phyloP scores from a whole-genome alignment of 129 eudicot species.

The Cynara cardunculus region DNA sequence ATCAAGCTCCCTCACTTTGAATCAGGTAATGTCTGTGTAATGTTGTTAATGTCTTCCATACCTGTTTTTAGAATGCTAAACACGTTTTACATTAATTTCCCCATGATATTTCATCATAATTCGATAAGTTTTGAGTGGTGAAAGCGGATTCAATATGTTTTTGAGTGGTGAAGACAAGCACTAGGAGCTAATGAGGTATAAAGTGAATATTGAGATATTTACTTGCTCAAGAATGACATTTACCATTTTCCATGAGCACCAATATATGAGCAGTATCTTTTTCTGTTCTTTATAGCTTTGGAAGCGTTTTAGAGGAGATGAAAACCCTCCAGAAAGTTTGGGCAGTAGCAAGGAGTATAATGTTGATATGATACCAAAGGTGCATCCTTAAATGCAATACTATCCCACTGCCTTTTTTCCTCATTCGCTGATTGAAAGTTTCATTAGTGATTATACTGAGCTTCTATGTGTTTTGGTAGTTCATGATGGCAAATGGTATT shows the following conservation, averaged over 20 bases:
- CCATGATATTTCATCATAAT: neutral
- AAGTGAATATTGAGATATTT: slow-evolving; percentile 1
- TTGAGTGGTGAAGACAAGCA: neutral
- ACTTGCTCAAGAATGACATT: neutral
- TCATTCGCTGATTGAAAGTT: neutral
- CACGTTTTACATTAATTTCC: neutral
- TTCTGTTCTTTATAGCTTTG: slow-evolving; percentile 52
- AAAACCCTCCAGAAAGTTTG: slow-evolving; percentile 53
- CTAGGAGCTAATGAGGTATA: neutral
- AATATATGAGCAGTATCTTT: neutral
- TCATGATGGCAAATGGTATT: slow-evolving; percentile 93
- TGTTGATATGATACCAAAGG: slow-evolving; percentile 97
- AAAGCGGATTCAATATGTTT: neutral
- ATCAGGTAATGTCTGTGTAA: slow-evolving; percentile 43
- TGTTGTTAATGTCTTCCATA: neutral
- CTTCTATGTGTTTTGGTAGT: slow-evolving; percentile 40
- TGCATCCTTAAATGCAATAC: slow-evolving; percentile 18
- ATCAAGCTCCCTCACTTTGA: slow-evolving; percentile 64
- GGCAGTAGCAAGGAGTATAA: slow-evolving; percentile 88
- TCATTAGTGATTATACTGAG: neutral
- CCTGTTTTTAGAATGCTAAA: neutral
- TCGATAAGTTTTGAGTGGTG: neutral
- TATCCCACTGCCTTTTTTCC: neutral
- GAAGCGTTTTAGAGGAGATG: slow-evolving; percentile 84
- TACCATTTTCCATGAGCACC: neutral